Base-by-base conservation (phyloP, 2,329 filamentous ascomycete genomes). In the Esteya vermicola region DNA sequence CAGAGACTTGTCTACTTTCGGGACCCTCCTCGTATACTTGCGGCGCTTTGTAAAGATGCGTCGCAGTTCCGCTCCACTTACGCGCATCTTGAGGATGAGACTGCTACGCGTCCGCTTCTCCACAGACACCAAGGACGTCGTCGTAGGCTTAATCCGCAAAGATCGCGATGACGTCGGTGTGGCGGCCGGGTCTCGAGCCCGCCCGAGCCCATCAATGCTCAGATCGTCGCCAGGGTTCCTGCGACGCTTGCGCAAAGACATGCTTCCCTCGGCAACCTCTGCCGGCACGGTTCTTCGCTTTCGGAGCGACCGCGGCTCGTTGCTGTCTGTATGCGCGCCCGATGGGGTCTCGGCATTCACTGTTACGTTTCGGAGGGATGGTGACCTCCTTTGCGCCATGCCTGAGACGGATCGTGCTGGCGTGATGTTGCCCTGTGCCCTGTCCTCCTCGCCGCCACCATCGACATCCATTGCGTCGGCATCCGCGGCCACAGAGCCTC, bases 261-360 rank as follows among this genome's bases (percentile, higher is more conserved):
- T 59, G 14, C 62, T 58, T 14, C 64, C 63, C 48, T 81, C 68
- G 46, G 84, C 65, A 47, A 61, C 64, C 36, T 80, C 77, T 12
- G 72, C 65, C 4, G 82, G 81, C 1, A 84, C 85, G 16, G 84
- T 79, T 57, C 89, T 93, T 40, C 88, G 76, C 60, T 93, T 93
- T 44, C 88, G 73, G 44, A 93, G 63, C 25, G 82, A 73, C 39
- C 85, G 78, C 9, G 84, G 78, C n/a, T n/a, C n/a, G 34, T 80
- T 82, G n/a, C 19, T 13, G 57, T 89, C 81, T 62, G 81, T 67
- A 8, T 79, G 70, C 51, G 85, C 81, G 45, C 81, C 80, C 0
- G 83, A 86, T 57, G 85, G 81, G 14, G 82, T 83, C 45, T 78
- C 77, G 14, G 78, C 71, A 21, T 43, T 43, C 45, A 75, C 78